These are phyloP conservation scores for Cercospora sp. DNA, from an alignment of 2,329 filamentous ascomycete genomes.

Conservation along the genomic window DNA sequence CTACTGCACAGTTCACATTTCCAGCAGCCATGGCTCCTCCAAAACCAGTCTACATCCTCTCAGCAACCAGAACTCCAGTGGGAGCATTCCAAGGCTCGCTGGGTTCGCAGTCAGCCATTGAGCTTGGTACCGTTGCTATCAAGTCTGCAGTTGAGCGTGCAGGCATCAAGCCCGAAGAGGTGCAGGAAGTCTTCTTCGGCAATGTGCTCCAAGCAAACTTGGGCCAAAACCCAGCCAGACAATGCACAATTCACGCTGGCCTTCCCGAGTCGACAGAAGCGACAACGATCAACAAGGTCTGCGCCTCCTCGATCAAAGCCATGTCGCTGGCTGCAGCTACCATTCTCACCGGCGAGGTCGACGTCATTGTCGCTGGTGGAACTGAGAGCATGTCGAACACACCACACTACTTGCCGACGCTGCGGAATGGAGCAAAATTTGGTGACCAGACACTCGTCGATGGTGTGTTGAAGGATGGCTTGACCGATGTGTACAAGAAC, in stretches of 20 bases:
- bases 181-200: constrained; percentile 96
- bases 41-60: constrained; percentile 93
- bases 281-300: constrained; percentile 99
- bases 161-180: constrained; percentile 80
- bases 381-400: constrained; percentile 98
- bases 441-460: constrained; percentile 87
- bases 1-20: not conserved
- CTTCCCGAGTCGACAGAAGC: constrained; percentile 76
- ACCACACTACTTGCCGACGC: constrained; percentile 88
- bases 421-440: constrained; percentile 89
- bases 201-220: constrained; percentile 96
- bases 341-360: constrained; percentile 93
- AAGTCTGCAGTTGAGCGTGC: constrained; percentile 79
- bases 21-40: constrained; percentile 66
- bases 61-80: constrained; percentile 72
- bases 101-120: constrained; percentile 78
- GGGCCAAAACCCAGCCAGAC: constrained; percentile 92
- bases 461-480: constrained; percentile 88
- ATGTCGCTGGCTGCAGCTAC: constrained; percentile 93
- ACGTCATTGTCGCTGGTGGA: constrained; percentile 89
- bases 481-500: constrained; percentile 92
- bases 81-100: constrained; percentile 94
- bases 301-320: constrained; percentile 91
- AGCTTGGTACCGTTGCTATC: constrained; percentile 89
- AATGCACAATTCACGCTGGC: constrained; percentile 87